Base-by-base conservation (phyloP, 805 yeast species). In the Lipomyces spencermartinsiae region DNA sequence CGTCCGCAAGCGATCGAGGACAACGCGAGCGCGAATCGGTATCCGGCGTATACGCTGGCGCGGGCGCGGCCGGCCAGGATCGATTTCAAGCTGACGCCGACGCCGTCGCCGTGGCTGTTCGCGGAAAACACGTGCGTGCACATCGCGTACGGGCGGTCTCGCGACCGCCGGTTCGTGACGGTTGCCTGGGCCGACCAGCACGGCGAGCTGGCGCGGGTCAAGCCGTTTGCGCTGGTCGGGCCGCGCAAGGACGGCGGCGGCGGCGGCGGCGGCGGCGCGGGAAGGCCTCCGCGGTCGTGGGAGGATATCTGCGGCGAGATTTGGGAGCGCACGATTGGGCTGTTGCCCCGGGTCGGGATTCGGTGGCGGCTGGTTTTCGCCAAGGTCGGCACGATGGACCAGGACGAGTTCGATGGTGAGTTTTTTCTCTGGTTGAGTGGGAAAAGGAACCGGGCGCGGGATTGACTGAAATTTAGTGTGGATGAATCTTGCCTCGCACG, bases 111-210 rank as follows among this genome's bases (percentile, higher is more conserved):
- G 22, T 75, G 73, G 35, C 75, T 87, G 7, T 76, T 84, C 58
- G 80, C 83, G n/a, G 90, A 89, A 68, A 97, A 93, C 74, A 82
- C 91, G 0, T 91, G 87, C 73, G 81, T 94, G 29, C 98, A 95
- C 76, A 82, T 95, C 10, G 92, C 97, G 0, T 94, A 93, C 74
- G 92, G 92, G 37, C 78, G 97, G 62, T 89, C 97, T 0, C 81
- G 85, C 2, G 97, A 93, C 76, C 87, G 87, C 68, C 87, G 86
- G 64, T 94, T 97, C 97, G 83, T 92, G 57, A 86, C 88, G 29
- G 96, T 92, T 0, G 89, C 96, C 0, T 92, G 98, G 96, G 83
- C 95, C 0, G 97, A 94, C 74, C 94, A 93, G 60, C 84, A 85
- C 76, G 97, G 97, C 0, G 81, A 82, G 2, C 82, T 86, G 12